A percentile compares a stretch with the other conserved stretches of the same genome.
These are phyloP conservation scores for Magnaporthiopsis poae DNA, from an alignment of 2,329 filamentous ascomycete genomes.

Conservation along the genomic window DNA sequence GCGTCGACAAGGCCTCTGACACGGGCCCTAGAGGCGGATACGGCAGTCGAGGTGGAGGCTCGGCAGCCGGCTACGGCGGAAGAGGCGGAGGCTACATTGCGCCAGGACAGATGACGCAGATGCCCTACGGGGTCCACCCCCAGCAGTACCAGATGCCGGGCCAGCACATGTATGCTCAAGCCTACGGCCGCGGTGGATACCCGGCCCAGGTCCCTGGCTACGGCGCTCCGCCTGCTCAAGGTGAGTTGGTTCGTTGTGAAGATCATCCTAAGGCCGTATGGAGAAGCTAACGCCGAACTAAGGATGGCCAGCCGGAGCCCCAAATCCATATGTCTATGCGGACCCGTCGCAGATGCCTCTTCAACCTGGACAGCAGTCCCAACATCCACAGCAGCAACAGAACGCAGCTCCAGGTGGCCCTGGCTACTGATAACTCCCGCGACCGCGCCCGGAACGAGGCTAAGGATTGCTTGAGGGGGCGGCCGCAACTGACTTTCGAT, in stretches of 20 bases:
- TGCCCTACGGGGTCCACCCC: conserved; percentile 23
- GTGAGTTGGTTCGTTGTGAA: conserved; percentile 16
- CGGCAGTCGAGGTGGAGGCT: conserved; percentile 33
- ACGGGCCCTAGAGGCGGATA: conserved; percentile 54
- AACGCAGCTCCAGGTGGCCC: conserved; percentile 27
- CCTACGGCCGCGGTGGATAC: conserved; percentile 35
- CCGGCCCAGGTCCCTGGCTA: conserved; percentile 27
- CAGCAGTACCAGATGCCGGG: conserved; percentile 21
- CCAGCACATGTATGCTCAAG: conserved; percentile 28
- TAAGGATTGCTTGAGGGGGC: not conserved
- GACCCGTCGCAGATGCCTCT: conserved; percentile 30
- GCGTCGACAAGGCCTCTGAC: conserved; percentile 91
- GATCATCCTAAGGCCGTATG: not conserved
- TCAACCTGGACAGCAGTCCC: conserved; percentile 22
- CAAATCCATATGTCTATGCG: conserved; percentile 36
- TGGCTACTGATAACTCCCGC: conserved; percentile 12
- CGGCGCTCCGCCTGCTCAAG: conserved; percentile 28
- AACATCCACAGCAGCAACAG: conserved; percentile 30
- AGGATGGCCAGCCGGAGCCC: conserved; percentile 26
- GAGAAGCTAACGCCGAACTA: not conserved
- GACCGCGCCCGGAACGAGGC: too few species aligned
- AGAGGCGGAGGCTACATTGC: conserved; percentile 26
- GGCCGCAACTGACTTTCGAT: not conserved
- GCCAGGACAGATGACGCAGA: conserved; percentile 25
- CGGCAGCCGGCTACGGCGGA: conserved; percentile 26